These are phyloP conservation scores for Chrysophaeum taylorii DNA, from an alignment of 352 stramenopile genomes.

Conservation along the genomic window DNA sequence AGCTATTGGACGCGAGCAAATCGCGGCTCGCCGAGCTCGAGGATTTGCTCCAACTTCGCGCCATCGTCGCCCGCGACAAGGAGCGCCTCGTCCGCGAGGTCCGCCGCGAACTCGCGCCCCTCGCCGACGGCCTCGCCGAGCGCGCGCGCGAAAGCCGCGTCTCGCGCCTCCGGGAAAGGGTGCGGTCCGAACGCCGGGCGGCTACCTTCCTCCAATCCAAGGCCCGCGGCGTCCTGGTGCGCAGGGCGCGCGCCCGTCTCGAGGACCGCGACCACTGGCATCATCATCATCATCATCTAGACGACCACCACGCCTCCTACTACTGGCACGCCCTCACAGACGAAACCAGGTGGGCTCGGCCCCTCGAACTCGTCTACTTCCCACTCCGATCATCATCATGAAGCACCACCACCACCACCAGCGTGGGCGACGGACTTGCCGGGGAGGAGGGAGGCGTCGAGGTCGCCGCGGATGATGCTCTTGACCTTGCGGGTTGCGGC, in stretches of 20 bases:
- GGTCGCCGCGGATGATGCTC: neutral
- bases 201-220: conserved; percentile 60
- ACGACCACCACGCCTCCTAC: neutral
- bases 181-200: conserved; percentile 46
- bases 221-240: conserved; percentile 42
- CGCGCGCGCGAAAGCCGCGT: conserved; percentile 57
- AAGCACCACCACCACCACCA: too few relatives aligned
- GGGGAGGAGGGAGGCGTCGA: neutral
- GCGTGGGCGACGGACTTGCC: neutral
- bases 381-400: too few relatives aligned
- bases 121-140: conserved; percentile 58
- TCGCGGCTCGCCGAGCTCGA: neutral
- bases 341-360: neutral
- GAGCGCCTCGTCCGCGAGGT: conserved; percentile 43
- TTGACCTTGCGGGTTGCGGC: neutral
- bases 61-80: neutral
- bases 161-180: conserved; percentile 52
- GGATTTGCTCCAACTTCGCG: neutral
- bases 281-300: neutral
- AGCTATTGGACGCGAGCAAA: neutral
- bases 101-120: conserved; percentile 57
- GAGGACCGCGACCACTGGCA: neutral
- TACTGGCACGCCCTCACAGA: neutral
- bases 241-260: conserved; percentile 10
- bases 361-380: conserved; percentile 1